Evolutionary conservation across 108 stramenopile genomes (phyloP), one percentile per base, ranked within the genome.

Genomic region (Cyclotella atomus): DNA sequence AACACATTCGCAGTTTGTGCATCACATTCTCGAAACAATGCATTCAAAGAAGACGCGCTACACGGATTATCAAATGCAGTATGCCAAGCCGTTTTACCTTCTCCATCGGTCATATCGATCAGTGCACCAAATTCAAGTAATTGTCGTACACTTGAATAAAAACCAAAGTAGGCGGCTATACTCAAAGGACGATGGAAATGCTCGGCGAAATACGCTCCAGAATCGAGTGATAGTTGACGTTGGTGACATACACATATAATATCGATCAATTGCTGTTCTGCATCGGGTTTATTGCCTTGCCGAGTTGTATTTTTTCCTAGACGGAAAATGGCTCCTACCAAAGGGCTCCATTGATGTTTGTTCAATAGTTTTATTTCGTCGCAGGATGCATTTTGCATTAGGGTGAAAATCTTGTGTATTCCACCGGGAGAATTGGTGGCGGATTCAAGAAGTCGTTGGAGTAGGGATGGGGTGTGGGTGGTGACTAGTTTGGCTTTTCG

Each of bases 101-200:
- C 68, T 35, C 74, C 79, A 55, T 80, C 68, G 25, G 54, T 36
- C 16, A 75, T 54, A 62, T 80, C 73, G 3, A 68, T 68, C 15
- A 75, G 47, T 0, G 73, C 68, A 17, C 79, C 79, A 0, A 36
- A 28, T 33, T 75, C 45, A 19, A 79, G 67, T 2, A 70, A 41
- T n/a, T 10, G 1, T 24, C 59, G 59, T 7, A 80, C 79, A 1
- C 68, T 68, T 25, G 46, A 30, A 44, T 69, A 24, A 68, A 54
- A 80, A 0, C 79, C 79, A 32, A 53, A 80, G 28, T 80, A 80
- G 0, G 79, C 79, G 24, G 79, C 74, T 17, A 80, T 55, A 25
- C 59, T 54, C 9, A 80, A n/a, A 17, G 79, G 73, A 21, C 73
- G 73, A 21, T 80, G 73, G 29, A 27, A 46, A 28, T 62, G 47